phyloP scores from a whole-genome alignment of 768 basidiomycete species.

The Fomitopsis serialis region DNA sequence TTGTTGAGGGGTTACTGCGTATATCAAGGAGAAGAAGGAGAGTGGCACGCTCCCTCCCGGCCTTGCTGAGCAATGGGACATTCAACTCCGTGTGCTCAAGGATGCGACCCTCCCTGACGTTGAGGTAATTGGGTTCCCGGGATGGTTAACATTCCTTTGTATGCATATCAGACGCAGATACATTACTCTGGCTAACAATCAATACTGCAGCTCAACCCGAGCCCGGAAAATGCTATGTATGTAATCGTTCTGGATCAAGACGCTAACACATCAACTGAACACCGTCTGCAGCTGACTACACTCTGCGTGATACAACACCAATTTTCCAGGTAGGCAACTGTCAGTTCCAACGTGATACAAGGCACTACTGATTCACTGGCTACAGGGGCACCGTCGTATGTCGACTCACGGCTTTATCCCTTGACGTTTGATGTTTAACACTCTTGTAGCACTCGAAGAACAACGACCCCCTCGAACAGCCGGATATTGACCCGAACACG shows the following conservation, averaged over 20 bases:
- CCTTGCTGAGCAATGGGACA: constrained; percentile 18
- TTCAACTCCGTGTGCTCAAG: constrained; percentile 18
- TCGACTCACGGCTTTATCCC: too few relatives aligned
- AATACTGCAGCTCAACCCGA: not conserved
- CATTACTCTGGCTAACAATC: too few relatives aligned
- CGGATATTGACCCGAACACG: constrained; percentile 23
- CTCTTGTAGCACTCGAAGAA: constrained; percentile 16
- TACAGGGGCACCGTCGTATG: constrained; percentile 24
- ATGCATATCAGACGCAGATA: not conserved
- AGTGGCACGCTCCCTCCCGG: constrained; percentile 10
- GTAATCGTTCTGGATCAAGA: too few relatives aligned
- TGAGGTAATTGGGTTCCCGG: constrained; percentile 12
- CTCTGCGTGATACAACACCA: constrained; percentile 10
- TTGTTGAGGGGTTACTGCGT: not conserved
- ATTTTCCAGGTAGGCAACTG: constrained; percentile 14
- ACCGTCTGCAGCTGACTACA: not conserved
- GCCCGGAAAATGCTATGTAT: not conserved
- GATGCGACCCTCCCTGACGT: constrained; percentile 11
- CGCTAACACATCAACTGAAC: too few relatives aligned
- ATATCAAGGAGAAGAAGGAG: not conserved
- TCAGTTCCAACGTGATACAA: too few relatives aligned
- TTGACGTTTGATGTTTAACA: too few relatives aligned
- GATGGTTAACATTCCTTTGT: not conserved
- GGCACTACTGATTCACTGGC: not conserved
- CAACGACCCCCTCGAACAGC: constrained; percentile 17